Conservation (phyloP, 2,329 filamentous ascomycete genomes). For the Atkinsonella hypoxylon region DNA sequence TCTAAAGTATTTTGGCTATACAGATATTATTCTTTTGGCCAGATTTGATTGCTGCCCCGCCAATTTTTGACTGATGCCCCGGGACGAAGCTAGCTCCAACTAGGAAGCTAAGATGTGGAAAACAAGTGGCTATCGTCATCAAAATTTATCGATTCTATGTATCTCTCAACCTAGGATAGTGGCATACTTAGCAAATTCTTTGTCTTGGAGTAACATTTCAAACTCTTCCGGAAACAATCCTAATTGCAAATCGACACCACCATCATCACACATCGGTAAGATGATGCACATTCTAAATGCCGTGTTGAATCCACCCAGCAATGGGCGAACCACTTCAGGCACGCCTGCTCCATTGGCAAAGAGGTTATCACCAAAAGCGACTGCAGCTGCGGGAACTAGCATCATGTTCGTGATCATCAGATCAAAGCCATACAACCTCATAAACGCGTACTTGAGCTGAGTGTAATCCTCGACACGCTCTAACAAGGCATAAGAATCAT, state of each 20-base stretch:
- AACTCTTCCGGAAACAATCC: constrained; percentile 18
- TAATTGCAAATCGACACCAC: constrained; percentile 17
- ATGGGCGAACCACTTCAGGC: constrained; percentile 17
- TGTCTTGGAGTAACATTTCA: constrained; percentile 14
- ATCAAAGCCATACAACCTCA: constrained; percentile 1
- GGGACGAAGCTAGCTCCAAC: too few relatives aligned
- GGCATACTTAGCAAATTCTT: constrained; percentile 17
- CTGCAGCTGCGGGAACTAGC: constrained; percentile 15
- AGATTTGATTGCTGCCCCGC: too few relatives aligned
- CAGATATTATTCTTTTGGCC: too few relatives aligned
- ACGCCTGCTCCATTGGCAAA: constrained; percentile 15
- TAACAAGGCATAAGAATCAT: constrained; percentile 18
- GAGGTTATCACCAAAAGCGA: constrained; percentile 16
- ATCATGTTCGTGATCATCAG: constrained; percentile 20
- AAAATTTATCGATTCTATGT: too few relatives aligned
- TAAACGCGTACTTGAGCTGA: background rate
- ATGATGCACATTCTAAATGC: constrained; percentile 16
- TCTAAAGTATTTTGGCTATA: too few relatives aligned
- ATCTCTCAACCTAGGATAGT: background rate
- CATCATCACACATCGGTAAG: constrained; percentile 17
- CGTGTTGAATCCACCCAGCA: constrained; percentile 15
- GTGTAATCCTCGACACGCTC: constrained; percentile 16
- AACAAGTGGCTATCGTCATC: too few relatives aligned
- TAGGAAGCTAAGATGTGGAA: too few relatives aligned
- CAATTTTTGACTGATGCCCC: too few relatives aligned